Conservation (phyloP, 2,329 filamentous ascomycete genomes). For the Chrysoporthe cubensis region DNA sequence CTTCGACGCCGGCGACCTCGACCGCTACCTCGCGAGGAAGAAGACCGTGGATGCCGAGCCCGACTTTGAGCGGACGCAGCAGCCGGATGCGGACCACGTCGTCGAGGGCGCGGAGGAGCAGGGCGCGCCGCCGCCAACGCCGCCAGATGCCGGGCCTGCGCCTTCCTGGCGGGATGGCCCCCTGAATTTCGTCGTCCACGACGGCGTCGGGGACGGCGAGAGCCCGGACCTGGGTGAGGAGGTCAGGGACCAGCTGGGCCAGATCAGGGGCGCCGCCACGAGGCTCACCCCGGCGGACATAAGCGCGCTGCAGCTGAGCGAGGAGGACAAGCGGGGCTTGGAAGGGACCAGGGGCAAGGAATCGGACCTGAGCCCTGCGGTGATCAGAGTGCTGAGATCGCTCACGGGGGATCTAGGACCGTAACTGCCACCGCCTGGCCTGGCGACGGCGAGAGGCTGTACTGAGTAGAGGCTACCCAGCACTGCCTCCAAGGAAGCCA, state of each 20-base stretch:
- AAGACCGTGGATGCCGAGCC: constrained; percentile 25
- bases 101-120: constrained; percentile 11
- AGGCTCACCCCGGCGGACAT: neutral
- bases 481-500: no score
- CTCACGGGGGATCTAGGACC: neutral
- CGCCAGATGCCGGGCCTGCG: neutral
- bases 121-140: neutral
- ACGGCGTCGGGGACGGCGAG: neutral
- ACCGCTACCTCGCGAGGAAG: constrained; percentile 21
- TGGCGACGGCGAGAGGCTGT: neutral
- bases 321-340: constrained; percentile 16
- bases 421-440: neutral
- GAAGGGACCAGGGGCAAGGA: constrained; percentile 14
- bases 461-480: neutral
- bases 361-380: constrained; percentile 5
- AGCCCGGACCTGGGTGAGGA: neutral
- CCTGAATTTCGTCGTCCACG: neutral
- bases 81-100: constrained; percentile 12
- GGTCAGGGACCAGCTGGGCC: neutral
- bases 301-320: constrained; percentile 7
- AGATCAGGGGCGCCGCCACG: neutral
- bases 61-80: constrained; percentile 17
- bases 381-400: constrained; percentile 13
- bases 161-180: neutral
- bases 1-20: constrained; percentile 23